A percentile compares a stretch with the other conserved stretches of the same genome.
Evolutionary conservation across 2,329 filamentous ascomycete species (phyloP).

Genomic region (Alternaria alternata): DNA sequence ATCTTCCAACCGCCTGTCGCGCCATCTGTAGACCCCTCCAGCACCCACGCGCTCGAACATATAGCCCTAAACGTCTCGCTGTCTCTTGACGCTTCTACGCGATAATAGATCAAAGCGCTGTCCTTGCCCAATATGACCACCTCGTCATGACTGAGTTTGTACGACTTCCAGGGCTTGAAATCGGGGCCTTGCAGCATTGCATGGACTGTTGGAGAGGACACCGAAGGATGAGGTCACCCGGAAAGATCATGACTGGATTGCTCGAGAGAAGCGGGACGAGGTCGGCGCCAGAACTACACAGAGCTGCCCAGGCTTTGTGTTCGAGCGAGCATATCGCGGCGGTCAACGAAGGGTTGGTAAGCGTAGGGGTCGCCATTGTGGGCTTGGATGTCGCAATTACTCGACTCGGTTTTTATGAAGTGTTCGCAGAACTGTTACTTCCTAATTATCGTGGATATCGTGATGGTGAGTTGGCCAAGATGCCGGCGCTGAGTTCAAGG

Average conservation of each 20-base stretch:
- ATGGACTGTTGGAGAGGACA: constrained; percentile 36
- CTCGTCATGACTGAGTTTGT: constrained; percentile 40
- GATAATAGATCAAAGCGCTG: constrained; percentile 37
- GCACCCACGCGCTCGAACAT: constrained; percentile 39
- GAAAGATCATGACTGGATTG: constrained; percentile 49
- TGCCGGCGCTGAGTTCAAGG: neutral
- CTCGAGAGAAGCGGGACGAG: constrained; percentile 45
- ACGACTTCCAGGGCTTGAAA: constrained; percentile 25
- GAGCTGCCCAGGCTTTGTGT: constrained; percentile 49
- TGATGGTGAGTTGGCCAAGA: neutral
- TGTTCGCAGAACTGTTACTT: neutral
- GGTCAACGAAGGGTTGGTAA: constrained; percentile 35
- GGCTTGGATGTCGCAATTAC: neutral
- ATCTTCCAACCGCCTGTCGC: constrained; percentile 35
- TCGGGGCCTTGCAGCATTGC: constrained; percentile 29
- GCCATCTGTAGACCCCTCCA: constrained; percentile 22
- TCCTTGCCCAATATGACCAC: constrained; percentile 34
- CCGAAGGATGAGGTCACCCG: constrained; percentile 48
- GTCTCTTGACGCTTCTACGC: constrained; percentile 31
- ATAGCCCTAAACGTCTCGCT: constrained; percentile 32
- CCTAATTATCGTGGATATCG: neutral
- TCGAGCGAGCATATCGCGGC: constrained; percentile 39
- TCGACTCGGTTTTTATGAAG: neutral
- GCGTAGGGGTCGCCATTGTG: constrained; percentile 21
- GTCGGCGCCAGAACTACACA: constrained; percentile 42